A percentile compares a stretch with the other conserved stretches of the same genome.
phyloP scores from a whole-genome alignment of 192 early-diverging fungal species.

The Neocallimastix lanati region DNA sequence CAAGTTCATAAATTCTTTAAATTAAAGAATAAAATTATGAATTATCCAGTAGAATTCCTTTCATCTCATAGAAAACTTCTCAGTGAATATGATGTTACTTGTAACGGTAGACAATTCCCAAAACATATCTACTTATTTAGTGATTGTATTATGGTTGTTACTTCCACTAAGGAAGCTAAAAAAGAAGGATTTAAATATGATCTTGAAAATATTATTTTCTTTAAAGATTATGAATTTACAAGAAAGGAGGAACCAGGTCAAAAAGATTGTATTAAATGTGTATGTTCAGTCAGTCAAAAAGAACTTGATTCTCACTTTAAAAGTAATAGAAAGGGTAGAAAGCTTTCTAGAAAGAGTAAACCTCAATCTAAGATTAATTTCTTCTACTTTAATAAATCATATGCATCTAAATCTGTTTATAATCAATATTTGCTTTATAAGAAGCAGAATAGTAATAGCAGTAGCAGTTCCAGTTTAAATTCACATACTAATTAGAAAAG shows the following conservation, averaged over 20 bases:
- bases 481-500: too few species aligned
- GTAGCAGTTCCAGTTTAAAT: too few species aligned
- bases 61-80: neutral
- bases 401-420: too few species aligned
- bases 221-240: neutral
- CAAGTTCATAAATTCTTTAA: neutral
- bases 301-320: neutral
- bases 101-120: neutral
- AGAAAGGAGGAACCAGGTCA: neutral
- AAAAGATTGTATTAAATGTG: neutral
- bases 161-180: neutral
- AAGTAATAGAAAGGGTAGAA: neutral
- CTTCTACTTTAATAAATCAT: too few species aligned
- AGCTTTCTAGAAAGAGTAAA: too few species aligned
- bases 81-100: neutral
- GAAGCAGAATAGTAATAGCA: too few species aligned
- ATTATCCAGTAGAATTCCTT: neutral
- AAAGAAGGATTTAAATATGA: neutral
- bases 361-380: too few species aligned
- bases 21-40: neutral
- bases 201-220: neutral
- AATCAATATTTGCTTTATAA: too few species aligned
- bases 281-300: neutral
- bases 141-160: neutral
- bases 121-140: neutral